Evolutionary conservation across 75 land plant species (phyloP).

Genomic region (Sequoia sempervirens): DNA sequence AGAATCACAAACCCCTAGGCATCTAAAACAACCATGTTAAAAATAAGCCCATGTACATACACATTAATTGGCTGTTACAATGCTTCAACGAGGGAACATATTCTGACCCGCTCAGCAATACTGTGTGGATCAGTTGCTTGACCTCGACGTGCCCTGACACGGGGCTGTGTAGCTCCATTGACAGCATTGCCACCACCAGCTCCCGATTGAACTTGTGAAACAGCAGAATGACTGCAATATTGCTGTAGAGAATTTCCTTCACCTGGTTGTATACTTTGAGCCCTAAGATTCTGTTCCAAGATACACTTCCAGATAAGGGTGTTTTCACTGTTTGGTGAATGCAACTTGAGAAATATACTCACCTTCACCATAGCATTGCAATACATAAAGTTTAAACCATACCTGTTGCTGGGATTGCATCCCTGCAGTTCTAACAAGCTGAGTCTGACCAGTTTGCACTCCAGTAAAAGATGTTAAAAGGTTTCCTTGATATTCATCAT

Average conservation of each 20-base stretch:
- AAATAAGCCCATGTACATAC: constrained; percentile 14
- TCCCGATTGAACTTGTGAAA: constrained; percentile 19
- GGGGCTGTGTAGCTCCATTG: constrained; percentile 22
- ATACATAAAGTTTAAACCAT: not conserved
- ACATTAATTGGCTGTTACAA: constrained; percentile 14
- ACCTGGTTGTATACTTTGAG: constrained; percentile 11
- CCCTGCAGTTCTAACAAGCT: not conserved
- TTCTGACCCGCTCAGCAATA: constrained; percentile 56
- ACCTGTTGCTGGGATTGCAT: constrained; percentile 16
- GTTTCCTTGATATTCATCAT: constrained; percentile 10
- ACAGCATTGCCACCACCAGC: constrained; percentile 9
- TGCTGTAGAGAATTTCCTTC: constrained; percentile 10
- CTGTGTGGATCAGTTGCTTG: constrained; percentile 70
- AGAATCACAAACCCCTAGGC: not conserved
- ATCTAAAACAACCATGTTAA: constrained; percentile 6
- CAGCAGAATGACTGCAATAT: not conserved
- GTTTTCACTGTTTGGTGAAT: not conserved
- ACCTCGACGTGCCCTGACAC: constrained; percentile 52
- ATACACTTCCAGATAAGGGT: not conserved
- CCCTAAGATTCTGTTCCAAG: constrained; percentile 5
- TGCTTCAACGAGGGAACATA: constrained; percentile 13
- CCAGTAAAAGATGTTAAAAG: constrained; percentile 12
- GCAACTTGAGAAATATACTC: not conserved
- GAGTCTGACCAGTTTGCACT: constrained; percentile 5
- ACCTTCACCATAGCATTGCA: not conserved